Conservation (phyloP, 371 early-diverging fungal genomes). For the Mucor saturninus region DNA sequence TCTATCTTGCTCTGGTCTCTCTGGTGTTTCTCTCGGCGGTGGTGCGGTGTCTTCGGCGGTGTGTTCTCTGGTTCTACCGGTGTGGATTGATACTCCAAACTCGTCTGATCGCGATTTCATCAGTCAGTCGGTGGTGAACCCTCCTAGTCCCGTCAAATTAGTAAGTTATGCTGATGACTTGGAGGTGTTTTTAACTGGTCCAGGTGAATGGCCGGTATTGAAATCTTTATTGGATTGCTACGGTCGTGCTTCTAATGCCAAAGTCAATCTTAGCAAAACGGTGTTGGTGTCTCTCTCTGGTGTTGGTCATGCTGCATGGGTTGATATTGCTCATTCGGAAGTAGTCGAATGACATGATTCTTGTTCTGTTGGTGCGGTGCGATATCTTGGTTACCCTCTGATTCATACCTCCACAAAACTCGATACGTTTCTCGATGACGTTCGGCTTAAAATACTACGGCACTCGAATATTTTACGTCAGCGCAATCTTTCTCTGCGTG, state of each 20-base stretch:
- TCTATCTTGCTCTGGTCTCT: not conserved
- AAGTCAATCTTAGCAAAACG: constrained; percentile 18
- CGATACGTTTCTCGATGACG: not conserved
- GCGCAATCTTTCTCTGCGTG: not conserved
- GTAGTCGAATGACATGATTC: constrained; percentile 6
- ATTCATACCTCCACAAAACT: not conserved
- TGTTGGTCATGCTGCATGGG: not conserved
- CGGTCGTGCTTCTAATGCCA: constrained; percentile 19
- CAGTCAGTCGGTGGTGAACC: constrained; percentile 18
- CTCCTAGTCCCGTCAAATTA: constrained; percentile 10
- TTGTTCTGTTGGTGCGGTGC: not conserved
- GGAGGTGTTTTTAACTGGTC: constrained; percentile 17
- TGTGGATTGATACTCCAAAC: constrained; percentile 19
- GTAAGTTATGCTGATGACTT: constrained; percentile 31
- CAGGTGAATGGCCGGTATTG: constrained; percentile 7
- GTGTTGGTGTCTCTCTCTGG: constrained; percentile 18
- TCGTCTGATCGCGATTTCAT: too few species aligned
- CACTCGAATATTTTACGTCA: not conserved
- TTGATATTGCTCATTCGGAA: not conserved
- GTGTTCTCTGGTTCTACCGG: not conserved
- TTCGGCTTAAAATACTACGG: not conserved
- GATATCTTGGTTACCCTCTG: constrained; percentile 24
- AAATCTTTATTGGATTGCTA: not conserved
- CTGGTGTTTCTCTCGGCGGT: not conserved
- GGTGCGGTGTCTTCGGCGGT: too few species aligned